Percentiles rank a stretch among this genome's conserved stretches.
phyloP scores from a whole-genome alignment of 2,329 filamentous ascomycete species.

The Fusarium pseudonygamai region DNA sequence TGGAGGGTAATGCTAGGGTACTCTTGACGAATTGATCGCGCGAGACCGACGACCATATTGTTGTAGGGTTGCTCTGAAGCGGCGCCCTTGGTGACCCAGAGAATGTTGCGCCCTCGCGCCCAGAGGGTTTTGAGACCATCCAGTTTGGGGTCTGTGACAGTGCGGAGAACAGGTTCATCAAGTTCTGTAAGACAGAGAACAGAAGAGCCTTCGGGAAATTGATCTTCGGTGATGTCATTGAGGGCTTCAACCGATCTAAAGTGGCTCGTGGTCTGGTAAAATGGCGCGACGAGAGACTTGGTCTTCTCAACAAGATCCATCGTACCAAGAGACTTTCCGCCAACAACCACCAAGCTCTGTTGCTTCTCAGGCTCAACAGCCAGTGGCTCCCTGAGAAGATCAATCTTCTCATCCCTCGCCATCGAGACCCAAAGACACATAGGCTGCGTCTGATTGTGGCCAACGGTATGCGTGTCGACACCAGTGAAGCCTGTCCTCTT shows the following conservation, averaged over 20 bases:
- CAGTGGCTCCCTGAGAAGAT: neutral
- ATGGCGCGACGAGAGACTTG: neutral
- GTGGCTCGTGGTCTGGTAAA: neutral
- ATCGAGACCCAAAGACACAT: constrained; percentile 8
- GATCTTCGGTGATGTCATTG: neutral
- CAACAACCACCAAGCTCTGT: neutral
- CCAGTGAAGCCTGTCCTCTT: constrained; percentile 12
- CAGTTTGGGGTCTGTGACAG: neutral
- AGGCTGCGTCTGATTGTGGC: neutral
- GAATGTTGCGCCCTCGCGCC: neutral
- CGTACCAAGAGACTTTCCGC: neutral
- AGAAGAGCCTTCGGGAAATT: neutral
- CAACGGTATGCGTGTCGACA: constrained; percentile 10
- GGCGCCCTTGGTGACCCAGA: constrained; percentile 9
- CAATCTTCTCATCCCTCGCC: neutral
- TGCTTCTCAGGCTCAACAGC: neutral
- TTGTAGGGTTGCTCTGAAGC: constrained; percentile 5
- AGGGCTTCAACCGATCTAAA: neutral
- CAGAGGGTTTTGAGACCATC: neutral
- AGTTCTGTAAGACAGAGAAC: neutral
- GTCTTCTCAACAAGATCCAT: constrained; percentile 1
- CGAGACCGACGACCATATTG: constrained; percentile 14
- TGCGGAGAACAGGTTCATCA: neutral
- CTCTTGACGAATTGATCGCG: constrained; percentile 4
- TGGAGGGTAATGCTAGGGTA: constrained; percentile 1